Percentiles rank a stretch among this genome's conserved stretches.
Evolutionary conservation across 1,284 basidiomycete species (phyloP).

Genomic region (Somion occarium): DNA sequence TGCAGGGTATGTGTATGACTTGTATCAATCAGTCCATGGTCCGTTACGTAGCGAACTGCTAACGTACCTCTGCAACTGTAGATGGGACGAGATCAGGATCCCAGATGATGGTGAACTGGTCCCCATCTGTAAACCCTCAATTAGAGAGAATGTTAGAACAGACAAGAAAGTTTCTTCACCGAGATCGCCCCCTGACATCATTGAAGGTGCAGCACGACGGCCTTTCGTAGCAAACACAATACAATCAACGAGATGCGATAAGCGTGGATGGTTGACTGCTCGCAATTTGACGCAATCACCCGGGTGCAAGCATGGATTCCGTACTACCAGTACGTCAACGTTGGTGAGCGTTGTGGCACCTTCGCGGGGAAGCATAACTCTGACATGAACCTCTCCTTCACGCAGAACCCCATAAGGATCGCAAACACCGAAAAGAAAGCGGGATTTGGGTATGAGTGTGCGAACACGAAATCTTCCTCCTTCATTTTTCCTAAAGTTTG

Average conservation of each 20-base stretch:
- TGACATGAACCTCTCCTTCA: slow-evolving; percentile 59
- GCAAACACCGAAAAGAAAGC: slow-evolving; percentile 59
- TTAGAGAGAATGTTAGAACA: background rate
- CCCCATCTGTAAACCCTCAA: slow-evolving; percentile 35
- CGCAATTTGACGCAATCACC: slow-evolving; percentile 62
- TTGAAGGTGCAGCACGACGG: slow-evolving; percentile 56
- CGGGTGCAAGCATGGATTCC: slow-evolving; percentile 65
- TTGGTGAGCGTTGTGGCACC: slow-evolving; percentile 53
- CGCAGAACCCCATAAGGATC: slow-evolving; percentile 57
- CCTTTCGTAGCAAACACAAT: slow-evolving; percentile 60
- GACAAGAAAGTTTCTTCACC: slow-evolving; percentile 28
- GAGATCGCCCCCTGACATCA: slow-evolving; percentile 64
- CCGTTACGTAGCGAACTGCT: background rate
- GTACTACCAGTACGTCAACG: slow-evolving; percentile 54
- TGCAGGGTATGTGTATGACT: slow-evolving; percentile 65
- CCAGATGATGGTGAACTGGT: slow-evolving; percentile 65
- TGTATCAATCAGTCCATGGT: background rate
- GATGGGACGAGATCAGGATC: slow-evolving; percentile 57
- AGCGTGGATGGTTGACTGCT: slow-evolving; percentile 43
- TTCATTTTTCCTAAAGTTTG: slow-evolving; percentile 48
- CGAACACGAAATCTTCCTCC: slow-evolving; percentile 45
- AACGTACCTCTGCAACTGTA: slow-evolving; percentile 44
- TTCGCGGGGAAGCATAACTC: slow-evolving; percentile 45
- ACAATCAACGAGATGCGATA: slow-evolving; percentile 58
- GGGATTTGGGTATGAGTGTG: slow-evolving; percentile 57